These are phyloP conservation scores for Diospyros kaki DNA, from an alignment of 148 eudicot species.

Conservation along the genomic window DNA sequence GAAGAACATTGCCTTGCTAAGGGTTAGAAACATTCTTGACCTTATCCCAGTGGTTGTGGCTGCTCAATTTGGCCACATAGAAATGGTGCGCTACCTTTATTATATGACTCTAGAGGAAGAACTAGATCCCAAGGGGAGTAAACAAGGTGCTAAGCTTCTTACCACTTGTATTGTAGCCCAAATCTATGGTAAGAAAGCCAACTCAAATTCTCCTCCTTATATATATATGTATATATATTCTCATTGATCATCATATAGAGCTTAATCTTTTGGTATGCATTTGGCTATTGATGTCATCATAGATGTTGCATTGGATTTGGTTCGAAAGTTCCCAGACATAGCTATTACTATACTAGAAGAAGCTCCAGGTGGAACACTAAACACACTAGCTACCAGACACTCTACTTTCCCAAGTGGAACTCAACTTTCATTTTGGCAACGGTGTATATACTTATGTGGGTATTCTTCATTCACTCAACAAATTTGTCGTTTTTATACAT, in stretches of 20 bases:
- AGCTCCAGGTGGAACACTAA: not conserved
- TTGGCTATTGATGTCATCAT: too few species aligned
- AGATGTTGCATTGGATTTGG: too few species aligned
- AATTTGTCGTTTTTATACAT: too few species aligned
- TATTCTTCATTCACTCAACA: not conserved
- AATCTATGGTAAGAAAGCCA: slow-evolving; percentile 5
- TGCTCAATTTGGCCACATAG: slow-evolving; percentile 11
- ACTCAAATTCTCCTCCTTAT: not conserved
- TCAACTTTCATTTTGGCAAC: not conserved
- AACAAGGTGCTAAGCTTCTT: slow-evolving; percentile 12
- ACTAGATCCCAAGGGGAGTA: not conserved
- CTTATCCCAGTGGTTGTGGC: slow-evolving; percentile 12
- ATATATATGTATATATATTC: not conserved
- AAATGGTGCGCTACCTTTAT: slow-evolving; percentile 9
- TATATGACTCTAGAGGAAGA: slow-evolving; percentile 8
- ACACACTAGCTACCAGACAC: not conserved
- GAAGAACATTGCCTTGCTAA: slow-evolving; percentile 7
- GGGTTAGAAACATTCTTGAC: not conserved
- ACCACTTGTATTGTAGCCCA: slow-evolving; percentile 6
- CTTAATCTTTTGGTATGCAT: too few species aligned
- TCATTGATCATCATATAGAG: too few species aligned
- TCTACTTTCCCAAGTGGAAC: not conserved
- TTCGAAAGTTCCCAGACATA: not conserved
- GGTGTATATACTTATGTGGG: not conserved
- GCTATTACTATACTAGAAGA: not conserved